phyloP scores from a whole-genome alignment of 257 asterid genomes.

The Mitragyna speciosa region DNA sequence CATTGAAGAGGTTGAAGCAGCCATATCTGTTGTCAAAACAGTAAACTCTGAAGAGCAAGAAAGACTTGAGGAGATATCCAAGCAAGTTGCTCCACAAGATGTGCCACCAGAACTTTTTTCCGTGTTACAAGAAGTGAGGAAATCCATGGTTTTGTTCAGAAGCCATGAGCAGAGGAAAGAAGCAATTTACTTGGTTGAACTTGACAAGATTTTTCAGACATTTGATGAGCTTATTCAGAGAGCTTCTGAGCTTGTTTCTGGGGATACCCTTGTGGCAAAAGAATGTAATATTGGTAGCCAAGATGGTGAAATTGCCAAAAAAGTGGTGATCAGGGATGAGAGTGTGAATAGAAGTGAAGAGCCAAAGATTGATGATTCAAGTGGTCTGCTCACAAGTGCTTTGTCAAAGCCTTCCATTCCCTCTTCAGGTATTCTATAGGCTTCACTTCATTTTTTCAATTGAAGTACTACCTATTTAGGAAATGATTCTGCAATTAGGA shows the following conservation, averaged over 20 bases:
- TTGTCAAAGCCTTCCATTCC: constrained; percentile 26
- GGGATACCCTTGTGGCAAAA: constrained; percentile 27
- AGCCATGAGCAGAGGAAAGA: constrained; percentile 62
- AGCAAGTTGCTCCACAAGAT: constrained; percentile 32
- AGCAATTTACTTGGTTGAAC: constrained; percentile 57
- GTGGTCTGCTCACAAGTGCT: constrained; percentile 25
- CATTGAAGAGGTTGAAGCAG: constrained; percentile 61
- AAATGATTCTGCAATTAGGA: background rate
- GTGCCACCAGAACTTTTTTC: constrained; percentile 56
- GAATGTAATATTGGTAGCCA: constrained; percentile 22
- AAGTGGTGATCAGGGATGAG: constrained; percentile 30
- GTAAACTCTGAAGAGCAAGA: constrained; percentile 45
- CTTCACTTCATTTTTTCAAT: background rate
- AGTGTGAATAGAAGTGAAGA: constrained; percentile 29
- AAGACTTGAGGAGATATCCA: constrained; percentile 51
- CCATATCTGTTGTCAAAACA: constrained; percentile 55
- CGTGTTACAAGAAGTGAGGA: constrained; percentile 48
- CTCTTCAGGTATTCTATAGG: constrained; percentile 47
- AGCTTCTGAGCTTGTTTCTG: constrained; percentile 62
- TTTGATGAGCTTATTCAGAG: constrained; percentile 59
- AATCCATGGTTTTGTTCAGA: constrained; percentile 41
- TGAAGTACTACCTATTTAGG: background rate
- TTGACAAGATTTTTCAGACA: constrained; percentile 49
- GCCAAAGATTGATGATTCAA: constrained; percentile 27
- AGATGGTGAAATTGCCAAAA: constrained; percentile 37